Conservation (phyloP, 2,329 filamentous ascomycete genomes). For the Fusarium sp. region DNA sequence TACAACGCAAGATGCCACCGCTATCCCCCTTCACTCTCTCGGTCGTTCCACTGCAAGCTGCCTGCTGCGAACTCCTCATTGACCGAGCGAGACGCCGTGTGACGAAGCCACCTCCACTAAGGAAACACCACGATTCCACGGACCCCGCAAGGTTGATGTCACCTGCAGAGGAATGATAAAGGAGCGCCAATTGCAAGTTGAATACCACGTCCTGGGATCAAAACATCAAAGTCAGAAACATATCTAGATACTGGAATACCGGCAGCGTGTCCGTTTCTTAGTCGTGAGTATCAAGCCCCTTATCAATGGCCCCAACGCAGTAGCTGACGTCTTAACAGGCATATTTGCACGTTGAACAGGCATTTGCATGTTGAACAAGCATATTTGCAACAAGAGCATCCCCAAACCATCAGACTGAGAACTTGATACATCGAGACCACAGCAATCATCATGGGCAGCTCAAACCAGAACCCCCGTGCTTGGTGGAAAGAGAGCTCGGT, state of each 20-base stretch:
- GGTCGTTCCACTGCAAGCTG: conserved; percentile 6
- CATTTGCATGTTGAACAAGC: not conserved
- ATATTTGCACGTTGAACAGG: not conserved
- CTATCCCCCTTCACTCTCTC: not conserved
- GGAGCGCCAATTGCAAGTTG: not conserved
- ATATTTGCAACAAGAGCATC: not conserved
- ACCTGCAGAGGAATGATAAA: conserved; percentile 12
- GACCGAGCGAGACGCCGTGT: conserved; percentile 8
- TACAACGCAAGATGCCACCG: conserved; percentile 21
- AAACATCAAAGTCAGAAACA: not conserved
- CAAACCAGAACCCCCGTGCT: conserved; percentile 42
- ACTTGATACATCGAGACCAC: not conserved
- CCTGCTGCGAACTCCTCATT: not conserved
- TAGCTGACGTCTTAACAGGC: conserved; percentile 6
- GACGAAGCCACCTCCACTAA: conserved; percentile 19
- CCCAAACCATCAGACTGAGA: not conserved
- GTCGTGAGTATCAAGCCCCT: conserved; percentile 21
- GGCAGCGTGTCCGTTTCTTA: conserved; percentile 2
- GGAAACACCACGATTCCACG: conserved; percentile 3
- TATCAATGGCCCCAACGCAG: conserved; percentile 23
- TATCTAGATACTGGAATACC: not conserved
- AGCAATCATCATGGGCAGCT: conserved; percentile 37
- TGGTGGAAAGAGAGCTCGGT: conserved; percentile 73
- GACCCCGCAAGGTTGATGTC: conserved; percentile 20
- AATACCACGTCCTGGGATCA: not conserved